Conservation (phyloP, 345 rosid genomes). For the Brassica nigra region DNA sequence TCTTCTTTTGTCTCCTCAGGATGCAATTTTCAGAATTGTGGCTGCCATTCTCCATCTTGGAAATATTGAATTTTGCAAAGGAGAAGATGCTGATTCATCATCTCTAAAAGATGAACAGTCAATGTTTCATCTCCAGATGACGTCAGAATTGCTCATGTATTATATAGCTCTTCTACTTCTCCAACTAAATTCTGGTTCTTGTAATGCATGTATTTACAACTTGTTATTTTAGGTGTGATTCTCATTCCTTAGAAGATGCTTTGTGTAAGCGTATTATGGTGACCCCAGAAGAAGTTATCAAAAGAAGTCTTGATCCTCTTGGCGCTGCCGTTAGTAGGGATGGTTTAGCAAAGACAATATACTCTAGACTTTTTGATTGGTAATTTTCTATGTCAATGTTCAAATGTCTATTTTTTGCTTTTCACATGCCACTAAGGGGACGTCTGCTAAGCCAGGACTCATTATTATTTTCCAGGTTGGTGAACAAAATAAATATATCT, state of each 20-base stretch:
- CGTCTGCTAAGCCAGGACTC: conserved; percentile 9
- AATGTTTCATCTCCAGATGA: conserved; percentile 73
- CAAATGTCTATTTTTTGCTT: background rate
- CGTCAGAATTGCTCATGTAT: conserved; percentile 81
- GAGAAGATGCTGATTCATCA: conserved; percentile 69
- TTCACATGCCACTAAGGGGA: background rate
- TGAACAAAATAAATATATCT: conserved; percentile 68
- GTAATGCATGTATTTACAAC: conserved; percentile 6
- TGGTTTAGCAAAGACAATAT: conserved; percentile 90
- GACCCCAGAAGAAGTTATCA: conserved; percentile 82
- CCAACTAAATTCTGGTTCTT: conserved; percentile 19
- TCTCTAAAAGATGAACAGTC: conserved; percentile 61
- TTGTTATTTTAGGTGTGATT: conserved; percentile 68
- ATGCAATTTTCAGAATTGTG: conserved; percentile 73
- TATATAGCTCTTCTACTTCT: conserved; percentile 22
- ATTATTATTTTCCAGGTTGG: conserved; percentile 63
- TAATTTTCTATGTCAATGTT: conserved; percentile 36
- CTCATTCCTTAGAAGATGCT: conserved; percentile 65
- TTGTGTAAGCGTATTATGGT: conserved; percentile 78
- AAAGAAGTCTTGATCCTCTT: conserved; percentile 73
- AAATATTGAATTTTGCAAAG: conserved; percentile 66
- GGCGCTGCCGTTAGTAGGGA: conserved; percentile 83
- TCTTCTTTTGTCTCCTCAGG: conserved; percentile 48
- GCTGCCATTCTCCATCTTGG: conserved; percentile 97
- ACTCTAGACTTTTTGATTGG: conserved; percentile 89